Percentiles rank a stretch among this genome's conserved stretches.
phyloP scores from a whole-genome alignment of 257 asterid genomes.

The Solanum medicagineum region DNA sequence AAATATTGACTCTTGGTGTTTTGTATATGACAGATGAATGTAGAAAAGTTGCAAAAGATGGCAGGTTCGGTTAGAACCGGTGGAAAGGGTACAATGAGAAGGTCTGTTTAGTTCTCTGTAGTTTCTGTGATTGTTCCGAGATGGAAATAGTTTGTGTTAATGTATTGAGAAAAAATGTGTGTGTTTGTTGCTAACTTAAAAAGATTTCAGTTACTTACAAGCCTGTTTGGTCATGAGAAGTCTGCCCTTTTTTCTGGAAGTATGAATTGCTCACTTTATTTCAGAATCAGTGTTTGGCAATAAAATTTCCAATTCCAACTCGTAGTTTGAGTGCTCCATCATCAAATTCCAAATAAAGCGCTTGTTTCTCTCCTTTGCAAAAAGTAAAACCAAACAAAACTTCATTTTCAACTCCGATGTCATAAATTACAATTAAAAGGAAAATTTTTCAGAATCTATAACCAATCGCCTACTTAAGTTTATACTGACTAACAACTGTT shows the following conservation, averaged over 20 bases:
- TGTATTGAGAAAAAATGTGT: background rate
- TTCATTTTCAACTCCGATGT: background rate
- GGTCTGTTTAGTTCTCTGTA: conserved; percentile 18
- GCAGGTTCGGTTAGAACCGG: conserved; percentile 73
- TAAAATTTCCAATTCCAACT: background rate
- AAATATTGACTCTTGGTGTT: background rate
- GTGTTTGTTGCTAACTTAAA: background rate
- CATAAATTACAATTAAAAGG: background rate
- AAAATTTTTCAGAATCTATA: background rate
- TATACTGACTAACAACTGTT: background rate
- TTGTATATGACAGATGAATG: conserved; percentile 47
- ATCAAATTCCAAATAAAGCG: background rate
- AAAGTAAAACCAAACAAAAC: background rate
- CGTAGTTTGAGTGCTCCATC: background rate
- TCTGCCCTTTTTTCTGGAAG: background rate
- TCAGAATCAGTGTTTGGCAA: background rate
- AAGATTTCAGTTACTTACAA: background rate
- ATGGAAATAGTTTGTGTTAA: background rate
- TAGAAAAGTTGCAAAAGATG: conserved; percentile 68
- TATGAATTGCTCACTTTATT: background rate
- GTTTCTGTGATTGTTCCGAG: background rate
- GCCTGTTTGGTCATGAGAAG: background rate
- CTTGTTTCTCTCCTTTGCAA: background rate
- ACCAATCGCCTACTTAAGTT: background rate
- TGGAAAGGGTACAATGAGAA: conserved; percentile 71